phyloP scores from a whole-genome alignment of 257 asterid genomes.

The Solanum phureja region DNA sequence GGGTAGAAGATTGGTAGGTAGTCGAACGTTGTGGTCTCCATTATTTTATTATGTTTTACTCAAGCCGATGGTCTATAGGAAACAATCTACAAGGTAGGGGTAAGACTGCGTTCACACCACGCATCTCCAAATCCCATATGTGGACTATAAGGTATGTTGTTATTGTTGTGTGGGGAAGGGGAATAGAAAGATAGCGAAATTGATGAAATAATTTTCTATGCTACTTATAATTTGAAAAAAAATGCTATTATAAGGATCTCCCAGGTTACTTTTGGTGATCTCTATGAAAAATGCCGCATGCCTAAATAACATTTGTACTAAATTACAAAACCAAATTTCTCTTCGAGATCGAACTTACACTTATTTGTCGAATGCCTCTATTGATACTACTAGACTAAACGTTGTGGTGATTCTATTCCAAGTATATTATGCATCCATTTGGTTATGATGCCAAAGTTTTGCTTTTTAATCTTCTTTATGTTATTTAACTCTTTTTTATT shows the following conservation, averaged over 20 bases:
- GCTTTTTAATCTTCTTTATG: neutral
- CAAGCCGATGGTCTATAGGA: neutral
- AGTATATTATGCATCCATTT: neutral
- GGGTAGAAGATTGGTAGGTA: neutral
- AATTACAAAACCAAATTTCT: neutral
- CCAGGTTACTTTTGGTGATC: neutral
- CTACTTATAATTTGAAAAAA: neutral
- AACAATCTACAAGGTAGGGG: neutral
- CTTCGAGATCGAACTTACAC: neutral
- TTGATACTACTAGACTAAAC: neutral
- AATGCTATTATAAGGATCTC: neutral
- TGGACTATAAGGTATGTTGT: neutral
- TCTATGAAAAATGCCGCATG: neutral
- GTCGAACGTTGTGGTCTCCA: neutral
- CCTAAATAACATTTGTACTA: neutral
- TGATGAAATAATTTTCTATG: neutral
- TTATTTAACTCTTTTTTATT: neutral
- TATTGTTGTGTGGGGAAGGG: neutral
- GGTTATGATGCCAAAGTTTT: neutral
- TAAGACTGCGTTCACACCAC: neutral
- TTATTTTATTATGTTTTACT: neutral
- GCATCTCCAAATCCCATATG: neutral
- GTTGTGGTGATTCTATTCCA: neutral
- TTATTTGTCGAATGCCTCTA: neutral
- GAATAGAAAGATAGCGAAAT: neutral